These are phyloP conservation scores for Podospora anserina DNA, from an alignment of 495 filamentous ascomycete genomes.

Conservation along the genomic window DNA sequence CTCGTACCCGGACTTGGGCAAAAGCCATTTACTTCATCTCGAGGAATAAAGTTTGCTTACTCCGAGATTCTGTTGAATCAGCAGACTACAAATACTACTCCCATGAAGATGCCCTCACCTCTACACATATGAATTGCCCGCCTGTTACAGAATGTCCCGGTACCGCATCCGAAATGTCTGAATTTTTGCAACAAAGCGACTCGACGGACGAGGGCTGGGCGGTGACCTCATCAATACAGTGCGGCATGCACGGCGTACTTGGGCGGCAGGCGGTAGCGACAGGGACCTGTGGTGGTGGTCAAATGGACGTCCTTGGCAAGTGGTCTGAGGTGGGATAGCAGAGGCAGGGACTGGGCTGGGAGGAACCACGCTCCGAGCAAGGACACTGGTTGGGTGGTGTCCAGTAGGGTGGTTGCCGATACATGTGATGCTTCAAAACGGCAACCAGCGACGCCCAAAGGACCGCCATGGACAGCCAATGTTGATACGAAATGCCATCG, in stretches of 20 bases:
- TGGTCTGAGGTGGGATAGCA: slow-evolving; percentile 13
- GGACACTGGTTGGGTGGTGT: neutral
- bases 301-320: slow-evolving; percentile 12
- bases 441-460: neutral
- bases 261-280: slow-evolving; percentile 11
- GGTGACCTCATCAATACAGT: slow-evolving; percentile 28
- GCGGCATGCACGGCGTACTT: neutral
- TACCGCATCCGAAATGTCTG: neutral
- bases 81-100: too few relatives aligned
- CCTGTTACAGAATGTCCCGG: neutral
- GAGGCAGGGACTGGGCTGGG: slow-evolving; percentile 6
- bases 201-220: neutral
- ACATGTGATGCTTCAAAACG: slow-evolving; percentile 8
- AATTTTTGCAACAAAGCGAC: neutral
- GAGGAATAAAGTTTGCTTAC: neutral
- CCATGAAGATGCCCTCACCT: too few relatives aligned
- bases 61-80: neutral
- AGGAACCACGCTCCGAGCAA: slow-evolving; percentile 13
- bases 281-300: neutral
- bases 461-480: neutral
- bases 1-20: neutral
- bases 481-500: neutral
- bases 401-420: slow-evolving; percentile 8
- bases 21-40: neutral
- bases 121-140: too few relatives aligned